Evolutionary conservation across 495 filamentous ascomycete genomes (phyloP).

Genomic region (Aspergillus cavernicola): DNA sequence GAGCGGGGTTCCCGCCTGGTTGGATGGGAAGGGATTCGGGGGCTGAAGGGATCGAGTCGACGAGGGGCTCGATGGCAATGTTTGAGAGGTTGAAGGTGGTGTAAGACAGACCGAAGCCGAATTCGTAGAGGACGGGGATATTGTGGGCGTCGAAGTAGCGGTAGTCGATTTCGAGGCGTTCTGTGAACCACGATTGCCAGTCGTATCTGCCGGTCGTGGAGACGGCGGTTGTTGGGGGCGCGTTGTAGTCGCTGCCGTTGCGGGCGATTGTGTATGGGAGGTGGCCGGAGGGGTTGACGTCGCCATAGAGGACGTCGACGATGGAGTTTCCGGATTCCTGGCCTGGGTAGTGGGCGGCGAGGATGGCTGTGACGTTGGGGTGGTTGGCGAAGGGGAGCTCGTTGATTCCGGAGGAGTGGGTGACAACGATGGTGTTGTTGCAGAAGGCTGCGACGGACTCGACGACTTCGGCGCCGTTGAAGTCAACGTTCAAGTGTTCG

Average conservation of each 20-base stretch:
- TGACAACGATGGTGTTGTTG: conserved; percentile 5
- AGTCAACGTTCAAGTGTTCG: neutral
- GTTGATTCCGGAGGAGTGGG: conserved; percentile 7
- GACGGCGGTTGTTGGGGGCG: conserved; percentile 30
- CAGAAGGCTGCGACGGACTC: neutral
- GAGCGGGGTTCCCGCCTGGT: conserved; percentile 55
- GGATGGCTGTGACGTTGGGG: conserved; percentile 66
- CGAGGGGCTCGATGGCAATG: conserved; percentile 6
- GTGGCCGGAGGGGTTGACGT: conserved; percentile 64
- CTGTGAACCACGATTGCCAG: conserved; percentile 63
- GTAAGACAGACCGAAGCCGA: conserved; percentile 69
- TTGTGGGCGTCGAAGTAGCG: conserved; percentile 57
- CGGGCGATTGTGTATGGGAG: conserved; percentile 80
- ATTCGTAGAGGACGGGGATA: conserved; percentile 58
- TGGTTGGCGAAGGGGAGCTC: conserved; percentile 36
- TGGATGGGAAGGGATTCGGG: conserved; percentile 23
- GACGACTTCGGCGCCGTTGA: conserved; percentile 1
- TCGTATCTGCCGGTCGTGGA: conserved; percentile 48
- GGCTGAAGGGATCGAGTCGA: conserved; percentile 4
- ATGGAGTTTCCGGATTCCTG: conserved; percentile 75
- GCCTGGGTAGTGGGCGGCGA: conserved; percentile 72
- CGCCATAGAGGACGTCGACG: conserved; percentile 72
- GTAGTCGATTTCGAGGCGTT: conserved; percentile 58
- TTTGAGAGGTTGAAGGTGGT: conserved; percentile 57
- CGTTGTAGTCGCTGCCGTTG: conserved; percentile 59